Evolutionary conservation across 768 basidiomycete genomes (phyloP), one percentile per base, ranked within the genome.

Genomic region (Boletus vermiculosoides): DNA sequence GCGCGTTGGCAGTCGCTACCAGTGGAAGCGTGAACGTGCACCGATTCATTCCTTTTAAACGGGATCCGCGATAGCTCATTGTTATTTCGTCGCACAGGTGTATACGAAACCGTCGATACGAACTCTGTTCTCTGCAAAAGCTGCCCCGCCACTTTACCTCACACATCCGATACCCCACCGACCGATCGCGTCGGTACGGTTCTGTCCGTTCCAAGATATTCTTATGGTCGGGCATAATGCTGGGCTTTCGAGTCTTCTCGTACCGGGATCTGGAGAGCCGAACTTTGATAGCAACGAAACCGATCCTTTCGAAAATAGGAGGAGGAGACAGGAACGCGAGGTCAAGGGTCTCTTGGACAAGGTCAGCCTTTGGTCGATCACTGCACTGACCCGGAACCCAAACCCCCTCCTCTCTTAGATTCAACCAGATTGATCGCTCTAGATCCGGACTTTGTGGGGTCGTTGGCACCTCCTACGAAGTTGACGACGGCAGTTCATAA

Each of bases 231-330:
- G 92, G 1, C 94, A 95, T 68, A 68, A 79, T 5, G 78, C 77
- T 0, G 96, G 96, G 1, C 76, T 98, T 18, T 91, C 91, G 5
- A 89, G 83, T 41, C 81, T 98, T 50, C 79, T 98, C 53, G 87
- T 98, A 0, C 97, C 97, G 0, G 96, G 96, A 28, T 76, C 87
- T 10, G 97, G 96, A 34, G 95, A 98, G 71, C 85, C 95, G 45
- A 94, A 97, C 78, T 96, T 94, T 70, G 97, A 99, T 67, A 90
- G 88, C 56, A 71, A 80, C 15, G 97, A 98, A 71, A 92, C 93
- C 0, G 95, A 99, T 82, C 94, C 95, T 3, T 98, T 90, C 75
- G 96, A 99, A 73, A 83, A 87, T 65, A 85, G 81, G 71, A 86
- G 84, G 59, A 80, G 89, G 22, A 74, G 94, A 55, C 80, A 91